Percentiles rank a stretch among this genome's conserved stretches.
phyloP scores from a whole-genome alignment of 2,329 filamentous ascomycete genomes.

The Ophiocordyceps polyrhachis-furcata region DNA sequence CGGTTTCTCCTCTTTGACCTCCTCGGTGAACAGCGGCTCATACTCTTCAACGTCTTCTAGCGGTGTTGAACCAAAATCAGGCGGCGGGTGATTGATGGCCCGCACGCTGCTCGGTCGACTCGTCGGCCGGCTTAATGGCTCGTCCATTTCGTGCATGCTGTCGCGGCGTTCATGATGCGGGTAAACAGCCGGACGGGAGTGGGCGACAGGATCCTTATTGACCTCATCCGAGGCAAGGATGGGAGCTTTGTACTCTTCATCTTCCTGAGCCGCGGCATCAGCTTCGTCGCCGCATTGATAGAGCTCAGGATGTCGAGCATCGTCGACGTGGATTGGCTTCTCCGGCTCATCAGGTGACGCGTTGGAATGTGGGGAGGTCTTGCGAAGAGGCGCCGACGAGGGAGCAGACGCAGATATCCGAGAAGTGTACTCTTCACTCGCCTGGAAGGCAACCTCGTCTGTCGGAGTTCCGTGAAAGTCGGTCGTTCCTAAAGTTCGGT shows the following conservation, averaged over 20 bases:
- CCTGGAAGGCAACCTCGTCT: conserved; percentile 79
- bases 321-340: conserved; percentile 58
- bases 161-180: conserved; percentile 46
- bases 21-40: conserved; percentile 81
- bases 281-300: conserved; percentile 20
- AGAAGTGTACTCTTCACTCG: conserved; percentile 65
- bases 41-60: conserved; percentile 85
- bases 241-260: conserved; percentile 49
- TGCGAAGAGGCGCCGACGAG: conserved; percentile 19
- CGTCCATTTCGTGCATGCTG: conserved; percentile 35
- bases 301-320: conserved; percentile 22
- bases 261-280: conserved; percentile 34
- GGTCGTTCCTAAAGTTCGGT: conserved; percentile 34
- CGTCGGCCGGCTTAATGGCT: conserved; percentile 42
- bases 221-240: conserved; percentile 84
- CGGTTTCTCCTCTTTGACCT: conserved; percentile 30
- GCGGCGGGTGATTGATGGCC: conserved; percentile 26
- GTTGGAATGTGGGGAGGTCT: conserved; percentile 10
- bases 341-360: conserved; percentile 26
- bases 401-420: conserved; percentile 54
- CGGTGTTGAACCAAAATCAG: conserved; percentile 44
- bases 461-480: conserved; percentile 58
- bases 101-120: conserved; percentile 42
- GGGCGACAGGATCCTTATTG: conserved; percentile 49
- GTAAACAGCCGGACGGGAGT: conserved; percentile 64